Conservation (phyloP, 257 asterid genomes). For the Solanum bulbocastanum region DNA sequence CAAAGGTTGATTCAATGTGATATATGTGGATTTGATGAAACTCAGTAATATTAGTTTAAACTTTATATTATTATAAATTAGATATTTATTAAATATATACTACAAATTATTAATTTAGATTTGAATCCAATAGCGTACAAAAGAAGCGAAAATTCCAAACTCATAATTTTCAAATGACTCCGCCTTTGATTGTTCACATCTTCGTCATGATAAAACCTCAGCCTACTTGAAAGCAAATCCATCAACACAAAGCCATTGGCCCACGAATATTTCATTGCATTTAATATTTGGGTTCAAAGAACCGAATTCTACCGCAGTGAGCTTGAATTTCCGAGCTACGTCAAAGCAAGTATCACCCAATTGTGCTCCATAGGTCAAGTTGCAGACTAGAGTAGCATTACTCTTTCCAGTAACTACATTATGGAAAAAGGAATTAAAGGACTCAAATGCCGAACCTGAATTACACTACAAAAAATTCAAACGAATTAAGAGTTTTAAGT, state of each 20-base stretch:
- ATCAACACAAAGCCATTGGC: background rate
- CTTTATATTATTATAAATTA: too few relatives aligned
- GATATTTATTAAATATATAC: background rate
- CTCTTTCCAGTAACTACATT: background rate
- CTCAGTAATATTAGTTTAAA: too few relatives aligned
- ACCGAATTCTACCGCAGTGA: background rate
- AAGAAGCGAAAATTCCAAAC: background rate
- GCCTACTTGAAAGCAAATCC: background rate
- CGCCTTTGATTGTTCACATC: background rate
- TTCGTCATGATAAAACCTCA: background rate
- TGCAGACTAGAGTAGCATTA: background rate
- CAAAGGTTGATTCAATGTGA: background rate
- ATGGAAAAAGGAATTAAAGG: background rate
- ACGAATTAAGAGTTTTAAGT: background rate
- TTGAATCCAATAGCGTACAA: background rate
- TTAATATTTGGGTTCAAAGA: background rate
- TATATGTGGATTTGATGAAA: background rate
- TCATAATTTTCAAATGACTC: background rate
- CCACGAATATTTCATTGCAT: background rate
- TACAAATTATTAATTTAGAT: background rate
- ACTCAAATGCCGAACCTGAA: background rate
- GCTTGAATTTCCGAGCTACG: background rate
- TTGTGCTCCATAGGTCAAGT: background rate
- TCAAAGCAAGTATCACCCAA: background rate
- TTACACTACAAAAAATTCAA: background rate